Percentiles rank a stretch among this genome's conserved stretches.
phyloP scores from a whole-genome alignment of 495 filamentous ascomycete species.

The Hypoxylon subgilvum region DNA sequence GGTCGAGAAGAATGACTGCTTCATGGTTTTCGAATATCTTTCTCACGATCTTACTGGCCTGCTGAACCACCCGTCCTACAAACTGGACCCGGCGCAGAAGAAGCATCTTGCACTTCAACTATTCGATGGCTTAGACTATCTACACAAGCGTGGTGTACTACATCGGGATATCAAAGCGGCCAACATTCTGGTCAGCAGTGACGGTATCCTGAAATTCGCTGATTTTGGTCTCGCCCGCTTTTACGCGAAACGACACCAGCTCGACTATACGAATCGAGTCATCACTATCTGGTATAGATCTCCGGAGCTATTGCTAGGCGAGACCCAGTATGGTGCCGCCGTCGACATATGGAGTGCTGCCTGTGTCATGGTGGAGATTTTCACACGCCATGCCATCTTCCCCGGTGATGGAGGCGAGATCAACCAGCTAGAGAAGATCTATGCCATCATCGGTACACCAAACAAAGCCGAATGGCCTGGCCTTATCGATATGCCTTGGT shows the following conservation, averaged over 20 bases:
- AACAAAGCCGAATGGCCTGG: slow-evolving; percentile 83
- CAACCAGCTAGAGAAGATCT: slow-evolving; percentile 94
- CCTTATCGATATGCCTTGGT: slow-evolving; percentile 93
- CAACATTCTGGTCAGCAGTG: slow-evolving; percentile 91
- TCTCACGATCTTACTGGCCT: slow-evolving; percentile 78
- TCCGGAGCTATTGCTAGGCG: slow-evolving; percentile 90
- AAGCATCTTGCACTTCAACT: slow-evolving; percentile 94
- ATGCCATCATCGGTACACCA: slow-evolving; percentile 89
- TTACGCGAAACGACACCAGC: slow-evolving; percentile 86
- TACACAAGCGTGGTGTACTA: slow-evolving; percentile 90
- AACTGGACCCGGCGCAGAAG: slow-evolving; percentile 82
- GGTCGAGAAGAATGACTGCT: slow-evolving; percentile 98
- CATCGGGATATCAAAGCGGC: slow-evolving; percentile 96
- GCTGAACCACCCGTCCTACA: slow-evolving; percentile 93
- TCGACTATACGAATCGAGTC: slow-evolving; percentile 98
- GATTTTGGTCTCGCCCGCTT: slow-evolving; percentile 98
- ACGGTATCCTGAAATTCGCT: slow-evolving; percentile 86
- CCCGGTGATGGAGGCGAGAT: slow-evolving; percentile 94
- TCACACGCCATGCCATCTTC: slow-evolving; percentile 93
- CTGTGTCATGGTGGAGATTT: slow-evolving; percentile 96
- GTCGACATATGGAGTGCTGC: slow-evolving; percentile 99
- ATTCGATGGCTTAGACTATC: slow-evolving; percentile 91
- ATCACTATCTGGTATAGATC: slow-evolving; percentile 98
- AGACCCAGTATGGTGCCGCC: slow-evolving; percentile 90
- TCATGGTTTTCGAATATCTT: slow-evolving; percentile 99